These are phyloP conservation scores for Edaphochlamys debaryana DNA, from an alignment of 139 green algal genomes.

Conservation along the genomic window DNA sequence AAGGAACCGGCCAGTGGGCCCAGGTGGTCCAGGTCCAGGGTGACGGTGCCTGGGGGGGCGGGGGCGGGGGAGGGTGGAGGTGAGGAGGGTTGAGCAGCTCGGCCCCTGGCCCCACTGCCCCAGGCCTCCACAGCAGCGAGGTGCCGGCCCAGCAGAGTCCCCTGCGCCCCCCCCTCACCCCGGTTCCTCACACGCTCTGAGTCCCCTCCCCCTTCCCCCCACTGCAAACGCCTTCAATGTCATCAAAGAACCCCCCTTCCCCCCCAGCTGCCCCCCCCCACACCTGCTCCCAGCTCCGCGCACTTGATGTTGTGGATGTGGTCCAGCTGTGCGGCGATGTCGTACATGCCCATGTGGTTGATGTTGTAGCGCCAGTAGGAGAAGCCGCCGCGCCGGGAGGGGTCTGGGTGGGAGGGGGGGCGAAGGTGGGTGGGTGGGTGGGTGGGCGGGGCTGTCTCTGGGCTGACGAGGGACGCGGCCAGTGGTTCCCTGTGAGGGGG, in stretches of 20 bases:
- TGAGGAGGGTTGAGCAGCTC: neutral
- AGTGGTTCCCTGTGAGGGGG: no score
- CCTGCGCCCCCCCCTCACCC: no score
- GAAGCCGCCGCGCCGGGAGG: conserved; percentile 38
- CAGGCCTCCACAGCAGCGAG: neutral
- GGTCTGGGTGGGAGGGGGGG: conserved; percentile 40
- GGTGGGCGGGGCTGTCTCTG: no score
- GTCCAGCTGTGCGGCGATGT: conserved; percentile 81
- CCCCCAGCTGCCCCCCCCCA: no score
- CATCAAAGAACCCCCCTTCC: no score
- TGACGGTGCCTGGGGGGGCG: conserved; percentile 17
- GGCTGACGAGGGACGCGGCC: no score
- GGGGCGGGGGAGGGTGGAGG: neutral
- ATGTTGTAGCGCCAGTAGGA: conserved; percentile 90
- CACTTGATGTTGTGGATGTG: conserved; percentile 89
- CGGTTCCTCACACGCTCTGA: no score
- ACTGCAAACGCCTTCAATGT: no score
- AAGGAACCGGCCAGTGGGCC: conserved; percentile 20
- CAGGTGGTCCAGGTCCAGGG: conserved; percentile 44
- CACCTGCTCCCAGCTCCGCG: conserved; percentile 70
- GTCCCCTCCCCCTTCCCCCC: neutral
- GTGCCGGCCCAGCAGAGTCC: neutral
- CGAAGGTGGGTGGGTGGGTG: no score
- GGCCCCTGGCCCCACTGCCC: no score
- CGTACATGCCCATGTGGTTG: conserved; percentile 86